Evolutionary conservation across 371 early-diverging fungal genomes (phyloP).

Genomic region (Mucor velutinosus): DNA sequence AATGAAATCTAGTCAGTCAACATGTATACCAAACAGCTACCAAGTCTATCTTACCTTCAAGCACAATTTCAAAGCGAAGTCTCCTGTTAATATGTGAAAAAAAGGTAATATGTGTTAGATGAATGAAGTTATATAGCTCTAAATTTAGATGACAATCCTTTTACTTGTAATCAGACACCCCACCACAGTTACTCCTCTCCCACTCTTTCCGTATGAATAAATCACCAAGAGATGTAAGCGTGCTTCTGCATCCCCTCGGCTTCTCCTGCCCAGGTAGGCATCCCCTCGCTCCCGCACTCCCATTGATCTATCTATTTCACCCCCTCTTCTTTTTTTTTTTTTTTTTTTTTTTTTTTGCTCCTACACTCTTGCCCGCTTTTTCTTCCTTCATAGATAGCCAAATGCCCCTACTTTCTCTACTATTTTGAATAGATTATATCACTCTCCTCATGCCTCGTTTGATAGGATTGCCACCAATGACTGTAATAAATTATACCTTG

Average conservation of each 20-base stretch:
- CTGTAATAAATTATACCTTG: slow-evolving; percentile 2
- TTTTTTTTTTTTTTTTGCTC: background rate
- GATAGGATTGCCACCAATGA: background rate
- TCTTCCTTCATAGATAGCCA: background rate
- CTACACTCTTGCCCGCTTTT: background rate
- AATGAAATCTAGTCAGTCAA: background rate
- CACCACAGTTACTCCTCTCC: background rate
- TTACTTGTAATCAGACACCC: background rate
- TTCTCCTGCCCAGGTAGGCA: background rate
- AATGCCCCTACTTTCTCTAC: background rate
- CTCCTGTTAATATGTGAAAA: slow-evolving; percentile 6
- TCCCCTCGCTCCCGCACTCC: background rate
- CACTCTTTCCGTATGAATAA: background rate
- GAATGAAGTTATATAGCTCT: background rate
- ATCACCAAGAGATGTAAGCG: background rate
- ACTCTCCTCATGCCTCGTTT: background rate
- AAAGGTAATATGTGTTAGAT: background rate
- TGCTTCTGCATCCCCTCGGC: background rate
- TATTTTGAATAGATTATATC: background rate
- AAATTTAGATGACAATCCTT: slow-evolving; percentile 4
- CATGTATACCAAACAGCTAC: background rate
- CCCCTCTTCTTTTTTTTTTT: slow-evolving; percentile 1
- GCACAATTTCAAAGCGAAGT: slow-evolving; percentile 27
- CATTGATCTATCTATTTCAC: background rate
- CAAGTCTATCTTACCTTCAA: slow-evolving; percentile 29